Base-by-base conservation (phyloP, 495 filamentous ascomycete genomes). In the Glonium stellatum region DNA sequence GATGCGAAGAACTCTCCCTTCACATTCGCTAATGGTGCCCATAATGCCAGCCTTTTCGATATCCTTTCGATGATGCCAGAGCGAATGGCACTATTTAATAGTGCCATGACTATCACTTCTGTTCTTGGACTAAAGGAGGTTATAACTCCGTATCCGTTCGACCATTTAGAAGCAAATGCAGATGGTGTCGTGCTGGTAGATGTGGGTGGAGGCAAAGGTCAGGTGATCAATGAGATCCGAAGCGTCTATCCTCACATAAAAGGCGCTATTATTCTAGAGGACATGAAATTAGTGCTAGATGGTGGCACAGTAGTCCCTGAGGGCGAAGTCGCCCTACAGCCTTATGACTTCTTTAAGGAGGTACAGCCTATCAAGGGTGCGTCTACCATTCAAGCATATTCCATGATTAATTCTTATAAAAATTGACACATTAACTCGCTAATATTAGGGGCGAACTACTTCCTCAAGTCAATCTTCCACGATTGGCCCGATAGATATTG, bases 121-220 rank as follows among this genome's bases (percentile, higher is more conserved):
- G 39, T 44, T 13, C 12, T 44, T 13, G 39, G 13, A 11, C 13
- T 18, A 4, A 44, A 44, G 1, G 39, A 44, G 39, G 13, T 44
- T 11, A 4, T 13, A 4, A 18, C 12, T 13, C 10, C 18, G 39
- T 44, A 15, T 18, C 39, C 12, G 19, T 64, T 59, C 19, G 39
- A 55, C 4, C 15, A 61, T n/a, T 49, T 64, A 1, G 15, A 57
- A 31, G 22, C 36, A 35, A 34, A 46, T 18, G 61, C 54, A 11
- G 49, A 54, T 8, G 51, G 39, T 18, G 41, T 54, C 3, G 44
- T 61, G 0, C 31, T 57, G 15, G 57, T 64, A 15, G 61, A 64
- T 54, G 61, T 64, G 1, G 61, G 57, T 23, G 61, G 61, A 0
- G 61, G 61, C 3, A 60, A 49, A 27, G 61, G 61, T 15, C 48